phyloP scores from a whole-genome alignment of 2,329 filamentous ascomycete genomes.

The Nemania sp. region DNA sequence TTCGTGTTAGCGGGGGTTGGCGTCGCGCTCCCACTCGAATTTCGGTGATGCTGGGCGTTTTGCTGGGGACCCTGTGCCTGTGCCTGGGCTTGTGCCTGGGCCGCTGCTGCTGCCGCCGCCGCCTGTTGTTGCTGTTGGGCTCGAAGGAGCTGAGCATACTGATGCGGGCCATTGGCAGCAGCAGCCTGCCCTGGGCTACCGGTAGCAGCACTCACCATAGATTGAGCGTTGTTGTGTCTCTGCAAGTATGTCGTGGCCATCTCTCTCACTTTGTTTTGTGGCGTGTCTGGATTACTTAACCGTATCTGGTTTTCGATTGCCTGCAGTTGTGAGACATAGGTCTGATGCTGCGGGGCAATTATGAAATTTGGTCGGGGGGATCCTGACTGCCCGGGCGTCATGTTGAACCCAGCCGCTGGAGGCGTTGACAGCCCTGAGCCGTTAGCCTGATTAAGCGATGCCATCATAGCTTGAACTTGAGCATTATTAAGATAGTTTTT shows the following conservation, averaged over 20 bases:
- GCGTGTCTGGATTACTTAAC: constrained; percentile 54
- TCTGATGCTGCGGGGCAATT: constrained; percentile 49
- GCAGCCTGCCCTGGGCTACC: constrained; percentile 53
- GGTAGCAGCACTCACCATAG: constrained; percentile 59
- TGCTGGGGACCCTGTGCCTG: constrained; percentile 35
- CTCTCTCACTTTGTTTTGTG: constrained; percentile 53
- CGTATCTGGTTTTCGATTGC: constrained; percentile 57
- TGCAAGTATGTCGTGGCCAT: constrained; percentile 56
- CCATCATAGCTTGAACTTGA: constrained; percentile 57
- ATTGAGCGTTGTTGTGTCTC: constrained; percentile 47
- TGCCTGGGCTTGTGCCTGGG: constrained; percentile 26
- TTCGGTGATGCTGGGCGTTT: constrained; percentile 37
- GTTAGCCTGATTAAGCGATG: constrained; percentile 51
- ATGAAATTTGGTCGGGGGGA: constrained; percentile 50
- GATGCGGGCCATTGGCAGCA: constrained; percentile 57
- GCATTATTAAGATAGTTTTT: constrained; percentile 57
- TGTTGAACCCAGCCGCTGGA: constrained; percentile 49
- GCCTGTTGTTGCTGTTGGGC: constrained; percentile 54
- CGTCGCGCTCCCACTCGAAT: constrained; percentile 38
- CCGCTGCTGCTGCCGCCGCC: constrained; percentile 38
- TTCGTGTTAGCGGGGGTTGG: constrained; percentile 34
- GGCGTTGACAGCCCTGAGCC: constrained; percentile 49
- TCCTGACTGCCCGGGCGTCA: constrained; percentile 49
- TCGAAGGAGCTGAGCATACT: constrained; percentile 61
- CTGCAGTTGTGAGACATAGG: constrained; percentile 52